Evolutionary conservation across 257 asterid species (phyloP), one percentile per base, ranked within the genome.

Genomic region (Datura wrightii): DNA sequence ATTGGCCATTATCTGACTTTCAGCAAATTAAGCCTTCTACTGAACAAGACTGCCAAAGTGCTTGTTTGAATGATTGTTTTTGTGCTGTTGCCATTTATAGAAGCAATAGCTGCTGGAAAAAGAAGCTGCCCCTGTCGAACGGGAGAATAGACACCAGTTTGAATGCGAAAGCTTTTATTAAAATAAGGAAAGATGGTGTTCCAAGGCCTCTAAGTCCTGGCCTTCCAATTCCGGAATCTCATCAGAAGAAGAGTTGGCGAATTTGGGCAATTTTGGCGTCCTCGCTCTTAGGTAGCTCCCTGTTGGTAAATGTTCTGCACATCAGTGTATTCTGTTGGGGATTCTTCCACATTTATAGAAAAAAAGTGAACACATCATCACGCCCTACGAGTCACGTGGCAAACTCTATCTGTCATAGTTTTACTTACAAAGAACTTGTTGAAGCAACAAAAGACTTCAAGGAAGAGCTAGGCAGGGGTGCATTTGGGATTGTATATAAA

Each of bases 401-500:
- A 0, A 82, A 16, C 42, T 1, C 19, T 3, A 81, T 87, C 67
- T 8, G 89, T 70, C 81, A 88, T 2, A 83, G 84, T 46, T 88
- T 89, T 85, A 86, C 90, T 10, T 90, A 87, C 34, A 85, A 85
- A 82, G 93, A 89, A 36, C 93, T 92, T 3, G 86, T 59, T 31
- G 83, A 84, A 18, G 93, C 92, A 11, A 89, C 93, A 0, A 48
- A 79, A 24, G 90, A 86, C 2, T 91, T 91, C 65, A 82, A 84
- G 18, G 90, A 91, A 78, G 92, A 90, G 67, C 39, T 90, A 46
- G 97, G 96, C 9, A 87, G 92, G 62, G 97, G 96, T 3, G 90
- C 97, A 0, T 93, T 90, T 63, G 94, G 94, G 8, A 84, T 88
- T 3, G 96, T 93, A 2, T 93, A 89, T 84, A 92, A 88, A 87